Percentiles rank a stretch among this genome's conserved stretches.
phyloP scores from a whole-genome alignment of 1,139 yeast species.

The Eremothecium cymbalariae region DNA sequence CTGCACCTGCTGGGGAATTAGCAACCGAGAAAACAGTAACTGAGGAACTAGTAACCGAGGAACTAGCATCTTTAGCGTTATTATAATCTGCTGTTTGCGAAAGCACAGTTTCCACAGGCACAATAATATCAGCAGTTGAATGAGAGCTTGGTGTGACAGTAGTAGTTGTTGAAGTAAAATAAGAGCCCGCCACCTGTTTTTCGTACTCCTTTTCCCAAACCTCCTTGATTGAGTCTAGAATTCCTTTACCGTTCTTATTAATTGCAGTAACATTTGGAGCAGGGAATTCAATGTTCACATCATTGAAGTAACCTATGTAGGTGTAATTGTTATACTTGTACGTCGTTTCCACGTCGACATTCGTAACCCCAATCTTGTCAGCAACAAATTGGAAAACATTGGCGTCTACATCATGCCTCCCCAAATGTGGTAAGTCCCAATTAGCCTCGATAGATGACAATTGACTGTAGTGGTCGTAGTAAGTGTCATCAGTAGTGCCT shows the following conservation, averaged over 20 bases:
- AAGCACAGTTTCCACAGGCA: too few species aligned
- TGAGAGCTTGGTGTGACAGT: constrained; percentile 12
- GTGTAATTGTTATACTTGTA: constrained; percentile 36
- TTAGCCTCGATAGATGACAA: constrained; percentile 40
- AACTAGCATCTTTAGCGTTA: too few species aligned
- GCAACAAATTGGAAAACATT: constrained; percentile 40
- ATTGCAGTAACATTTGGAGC: constrained; percentile 35
- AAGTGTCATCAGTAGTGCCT: constrained; percentile 39
- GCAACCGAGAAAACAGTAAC: too few species aligned
- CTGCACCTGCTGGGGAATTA: too few species aligned
- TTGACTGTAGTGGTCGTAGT: constrained; percentile 44
- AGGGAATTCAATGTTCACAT: constrained; percentile 32
- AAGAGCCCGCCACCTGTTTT: constrained; percentile 20
- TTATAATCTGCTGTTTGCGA: too few species aligned
- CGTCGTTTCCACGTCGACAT: constrained; percentile 34
- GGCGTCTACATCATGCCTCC: constrained; percentile 42
- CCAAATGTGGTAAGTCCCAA: constrained; percentile 41
- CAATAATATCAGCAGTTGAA: constrained; percentile 1
- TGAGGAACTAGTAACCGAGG: too few species aligned
- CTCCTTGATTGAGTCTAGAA: constrained; percentile 26
- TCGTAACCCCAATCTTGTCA: constrained; percentile 31
- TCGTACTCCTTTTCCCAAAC: constrained; percentile 25
- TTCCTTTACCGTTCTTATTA: constrained; percentile 36
- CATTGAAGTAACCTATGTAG: constrained; percentile 36
- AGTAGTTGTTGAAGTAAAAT: constrained; percentile 28